phyloP scores from a whole-genome alignment of 352 stramenopile genomes.

The Plasmopara halstedii region DNA sequence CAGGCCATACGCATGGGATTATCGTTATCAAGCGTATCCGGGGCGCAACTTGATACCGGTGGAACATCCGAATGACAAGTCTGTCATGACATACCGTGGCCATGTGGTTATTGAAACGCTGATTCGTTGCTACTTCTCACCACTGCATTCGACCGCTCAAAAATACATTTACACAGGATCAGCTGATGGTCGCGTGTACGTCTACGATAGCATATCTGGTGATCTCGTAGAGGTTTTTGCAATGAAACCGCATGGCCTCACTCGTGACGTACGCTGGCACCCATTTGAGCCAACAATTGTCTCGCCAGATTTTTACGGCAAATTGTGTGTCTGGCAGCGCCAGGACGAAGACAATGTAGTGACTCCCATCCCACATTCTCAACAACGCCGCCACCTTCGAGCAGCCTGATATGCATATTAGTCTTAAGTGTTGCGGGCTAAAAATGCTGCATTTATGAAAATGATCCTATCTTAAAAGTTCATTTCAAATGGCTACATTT shows the following conservation, averaged over 20 bases:
- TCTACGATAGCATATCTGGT: constrained; percentile 70
- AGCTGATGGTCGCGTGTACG: constrained; percentile 73
- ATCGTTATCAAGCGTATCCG: constrained; percentile 74
- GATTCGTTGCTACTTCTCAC: constrained; percentile 81
- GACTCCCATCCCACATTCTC: neutral
- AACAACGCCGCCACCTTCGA: constrained; percentile 1
- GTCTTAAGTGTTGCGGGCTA: neutral
- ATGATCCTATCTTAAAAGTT: too few species aligned
- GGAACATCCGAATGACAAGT: constrained; percentile 63
- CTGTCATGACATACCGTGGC: constrained; percentile 80
- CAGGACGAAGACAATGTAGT: constrained; percentile 22
- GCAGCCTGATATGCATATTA: neutral
- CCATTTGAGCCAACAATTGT: constrained; percentile 76
- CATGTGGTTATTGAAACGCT: constrained; percentile 78
- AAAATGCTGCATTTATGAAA: too few species aligned
- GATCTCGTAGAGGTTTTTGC: constrained; percentile 72
- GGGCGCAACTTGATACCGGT: constrained; percentile 44
- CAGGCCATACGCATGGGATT: constrained; percentile 68
- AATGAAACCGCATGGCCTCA: constrained; percentile 73
- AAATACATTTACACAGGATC: constrained; percentile 84
- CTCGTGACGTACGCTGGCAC: constrained; percentile 79
- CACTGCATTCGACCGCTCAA: constrained; percentile 77
- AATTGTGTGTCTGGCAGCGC: constrained; percentile 77
- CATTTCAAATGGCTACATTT: constrained; percentile 16
- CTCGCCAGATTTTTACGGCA: constrained; percentile 81